These are phyloP conservation scores for Trichoderma koningii DNA, from an alignment of 2,329 filamentous ascomycete genomes.

Conservation along the genomic window DNA sequence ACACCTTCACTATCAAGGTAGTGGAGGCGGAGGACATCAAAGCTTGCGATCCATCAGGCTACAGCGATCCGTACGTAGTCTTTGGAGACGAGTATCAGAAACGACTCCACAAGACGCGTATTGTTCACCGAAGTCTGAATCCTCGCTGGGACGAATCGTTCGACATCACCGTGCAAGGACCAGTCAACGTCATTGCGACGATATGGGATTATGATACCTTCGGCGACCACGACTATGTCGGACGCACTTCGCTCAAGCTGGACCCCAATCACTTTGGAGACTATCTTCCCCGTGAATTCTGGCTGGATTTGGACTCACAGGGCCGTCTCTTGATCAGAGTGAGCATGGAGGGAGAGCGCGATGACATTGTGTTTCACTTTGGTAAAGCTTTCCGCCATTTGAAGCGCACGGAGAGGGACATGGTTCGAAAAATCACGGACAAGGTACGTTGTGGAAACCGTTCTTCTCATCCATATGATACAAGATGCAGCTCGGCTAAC, in stretches of 20 bases:
- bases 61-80: constrained; percentile 95
- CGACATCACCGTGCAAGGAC: constrained; percentile 88
- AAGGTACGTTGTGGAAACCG: constrained; percentile 62
- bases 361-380: constrained; percentile 98
- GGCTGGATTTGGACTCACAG: constrained; percentile 96
- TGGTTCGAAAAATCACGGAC: constrained; percentile 97
- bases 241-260: constrained; percentile 94
- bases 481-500: constrained; percentile 5
- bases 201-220: constrained; percentile 98
- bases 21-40: constrained; percentile 97
- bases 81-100: constrained; percentile 98
- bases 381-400: constrained; percentile 94
- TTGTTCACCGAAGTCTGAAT: constrained; percentile 86
- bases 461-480: neutral
- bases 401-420: constrained; percentile 94
- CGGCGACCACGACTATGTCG: constrained; percentile 96
- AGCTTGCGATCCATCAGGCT: constrained; percentile 92
- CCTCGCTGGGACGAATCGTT: constrained; percentile 97
- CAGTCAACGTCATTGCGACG: constrained; percentile 92
- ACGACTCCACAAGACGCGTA: constrained; percentile 88
- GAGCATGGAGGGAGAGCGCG: constrained; percentile 97
- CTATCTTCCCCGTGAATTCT: constrained; percentile 93
- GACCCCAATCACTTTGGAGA: constrained; percentile 97
- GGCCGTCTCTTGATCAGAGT: constrained; percentile 85
- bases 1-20: constrained; percentile 98